These are phyloP conservation scores for Dictyostelium firmibasis DNA, from an alignment of 78 protist genomes.

Conservation along the genomic window DNA sequence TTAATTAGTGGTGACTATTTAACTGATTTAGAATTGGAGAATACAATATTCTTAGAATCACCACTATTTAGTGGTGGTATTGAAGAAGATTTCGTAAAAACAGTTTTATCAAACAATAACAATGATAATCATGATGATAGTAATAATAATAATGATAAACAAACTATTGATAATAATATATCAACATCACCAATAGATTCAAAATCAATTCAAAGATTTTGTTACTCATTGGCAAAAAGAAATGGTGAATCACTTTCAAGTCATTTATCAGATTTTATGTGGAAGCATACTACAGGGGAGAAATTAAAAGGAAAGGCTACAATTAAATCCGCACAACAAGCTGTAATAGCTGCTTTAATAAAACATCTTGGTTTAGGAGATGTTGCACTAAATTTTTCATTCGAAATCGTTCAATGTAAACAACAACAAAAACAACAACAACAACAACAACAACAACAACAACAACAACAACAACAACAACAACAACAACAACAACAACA, in stretches of 20 bases:
- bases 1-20: constrained; percentile 50
- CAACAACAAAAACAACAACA: neutral
- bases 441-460: neutral
- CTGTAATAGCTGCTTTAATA: constrained; percentile 34
- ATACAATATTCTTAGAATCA: constrained; percentile 17
- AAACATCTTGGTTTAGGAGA: constrained; percentile 49
- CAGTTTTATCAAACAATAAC: neutral
- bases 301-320: neutral
- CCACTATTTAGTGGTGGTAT: constrained; percentile 55
- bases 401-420: constrained; percentile 31
- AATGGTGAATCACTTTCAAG: constrained; percentile 12
- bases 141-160: neutral
- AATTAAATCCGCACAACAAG: constrained; percentile 68
- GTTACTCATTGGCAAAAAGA: constrained; percentile 27
- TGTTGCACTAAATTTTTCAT: constrained; percentile 13
- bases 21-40: constrained; percentile 37
- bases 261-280: constrained; percentile 61
- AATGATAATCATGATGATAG: neutral
- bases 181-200: neutral
- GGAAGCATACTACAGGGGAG: constrained; percentile 68
- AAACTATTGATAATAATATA: neutral
- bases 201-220: constrained; percentile 50
- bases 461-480: neutral
- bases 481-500: neutral
- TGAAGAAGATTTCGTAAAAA: constrained; percentile 67